A percentile compares a stretch with the other conserved stretches of the same genome.
Conservation (phyloP, 1,139 yeast species). For the Taphrina sp. region DNA sequence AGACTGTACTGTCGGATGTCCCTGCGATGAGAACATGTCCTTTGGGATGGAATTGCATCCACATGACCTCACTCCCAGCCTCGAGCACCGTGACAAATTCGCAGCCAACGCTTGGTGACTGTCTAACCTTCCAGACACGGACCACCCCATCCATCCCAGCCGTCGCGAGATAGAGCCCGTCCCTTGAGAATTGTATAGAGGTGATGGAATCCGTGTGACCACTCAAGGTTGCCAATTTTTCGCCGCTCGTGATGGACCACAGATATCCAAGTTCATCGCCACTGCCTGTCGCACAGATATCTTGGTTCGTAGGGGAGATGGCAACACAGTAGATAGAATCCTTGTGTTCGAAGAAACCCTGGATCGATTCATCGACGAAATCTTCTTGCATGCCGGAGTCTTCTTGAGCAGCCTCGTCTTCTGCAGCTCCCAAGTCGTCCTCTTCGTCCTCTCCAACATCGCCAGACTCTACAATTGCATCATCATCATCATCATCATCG, state of each 20-base stretch:
- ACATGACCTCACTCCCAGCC: constrained; percentile 80
- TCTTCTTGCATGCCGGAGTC: not conserved
- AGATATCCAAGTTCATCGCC: constrained; percentile 83
- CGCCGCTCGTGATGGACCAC: constrained; percentile 55
- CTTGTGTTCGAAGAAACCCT: constrained; percentile 82
- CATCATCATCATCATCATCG: constrained; percentile 14
- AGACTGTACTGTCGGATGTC: constrained; percentile 86
- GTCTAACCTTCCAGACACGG: constrained; percentile 65
- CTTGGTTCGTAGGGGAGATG: constrained; percentile 77
- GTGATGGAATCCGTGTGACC: constrained; percentile 85
- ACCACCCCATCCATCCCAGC: constrained; percentile 94
- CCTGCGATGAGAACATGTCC: constrained; percentile 85
- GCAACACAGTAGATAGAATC: constrained; percentile 80
- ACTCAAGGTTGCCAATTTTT: constrained; percentile 33
- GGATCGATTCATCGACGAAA: constrained; percentile 80
- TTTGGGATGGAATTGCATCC: constrained; percentile 77
- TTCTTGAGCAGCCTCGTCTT: not conserved
- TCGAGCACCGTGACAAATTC: constrained; percentile 64
- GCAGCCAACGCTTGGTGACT: constrained; percentile 55
- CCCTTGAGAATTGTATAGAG: constrained; percentile 75
- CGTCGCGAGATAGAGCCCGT: constrained; percentile 76
- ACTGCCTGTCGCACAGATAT: constrained; percentile 77
- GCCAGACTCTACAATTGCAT: no score
- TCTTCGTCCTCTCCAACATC: no score
- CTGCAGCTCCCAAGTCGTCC: constrained; percentile 2